These are phyloP conservation scores for Lipomyces mesembrius DNA, from an alignment of 805 yeast species.

Conservation along the genomic window DNA sequence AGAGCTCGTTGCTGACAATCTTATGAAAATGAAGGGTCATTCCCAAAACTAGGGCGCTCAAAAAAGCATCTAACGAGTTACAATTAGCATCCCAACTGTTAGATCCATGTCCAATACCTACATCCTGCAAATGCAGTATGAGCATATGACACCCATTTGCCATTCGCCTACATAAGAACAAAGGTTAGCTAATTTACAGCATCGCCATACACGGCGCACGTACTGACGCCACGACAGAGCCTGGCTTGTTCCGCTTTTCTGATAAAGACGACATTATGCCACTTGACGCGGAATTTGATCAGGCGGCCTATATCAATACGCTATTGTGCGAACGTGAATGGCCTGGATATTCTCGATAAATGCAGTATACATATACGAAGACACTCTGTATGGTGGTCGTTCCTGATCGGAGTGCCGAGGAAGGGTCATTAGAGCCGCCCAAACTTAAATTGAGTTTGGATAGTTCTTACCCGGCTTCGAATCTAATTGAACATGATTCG, in stretches of 20 bases:
- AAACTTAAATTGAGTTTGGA: no score
- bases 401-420: background rate
- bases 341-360: background rate
- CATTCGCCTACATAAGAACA: constrained; percentile 27
- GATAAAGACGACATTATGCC: constrained; percentile 26
- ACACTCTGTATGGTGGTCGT: background rate
- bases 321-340: background rate
- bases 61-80: constrained; percentile 32
- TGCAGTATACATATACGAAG: no score
- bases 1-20: constrained; percentile 83
- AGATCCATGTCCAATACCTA: constrained; percentile 16
- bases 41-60: constrained; percentile 38
- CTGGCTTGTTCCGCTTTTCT: constrained; percentile 32
- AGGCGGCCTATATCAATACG: background rate
- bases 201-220: background rate
- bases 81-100: background rate
- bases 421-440: no score
- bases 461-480: no score
- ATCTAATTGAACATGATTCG: no score
- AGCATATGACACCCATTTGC: constrained; percentile 37
- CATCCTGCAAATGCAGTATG: constrained; percentile 37
- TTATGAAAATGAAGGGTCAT: constrained; percentile 73
- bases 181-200: background rate
- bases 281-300: background rate
- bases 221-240: constrained; percentile 33